phyloP scores from a whole-genome alignment of 345 rosid genomes.

The Salix exigua region DNA sequence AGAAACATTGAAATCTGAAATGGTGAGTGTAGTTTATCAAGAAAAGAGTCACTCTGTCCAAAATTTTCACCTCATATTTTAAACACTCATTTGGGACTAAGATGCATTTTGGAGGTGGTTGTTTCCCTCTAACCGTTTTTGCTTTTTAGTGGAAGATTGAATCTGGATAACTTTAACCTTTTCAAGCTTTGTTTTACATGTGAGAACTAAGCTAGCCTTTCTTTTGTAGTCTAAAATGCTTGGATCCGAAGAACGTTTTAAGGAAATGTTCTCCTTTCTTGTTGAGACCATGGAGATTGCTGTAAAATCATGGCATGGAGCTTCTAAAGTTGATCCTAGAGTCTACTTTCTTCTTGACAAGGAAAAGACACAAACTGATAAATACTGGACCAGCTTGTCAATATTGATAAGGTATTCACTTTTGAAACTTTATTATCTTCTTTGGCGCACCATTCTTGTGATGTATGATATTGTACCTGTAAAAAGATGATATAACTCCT shows the following conservation, averaged over 20 bases:
- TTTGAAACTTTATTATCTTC: neutral
- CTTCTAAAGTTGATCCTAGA: constrained; percentile 73
- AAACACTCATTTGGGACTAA: neutral
- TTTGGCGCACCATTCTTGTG: neutral
- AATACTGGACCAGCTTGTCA: constrained; percentile 77
- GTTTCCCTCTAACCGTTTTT: neutral
- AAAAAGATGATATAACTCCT: neutral
- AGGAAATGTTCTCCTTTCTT: constrained; percentile 62
- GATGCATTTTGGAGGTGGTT: neutral
- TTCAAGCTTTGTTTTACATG: neutral
- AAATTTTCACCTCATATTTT: neutral
- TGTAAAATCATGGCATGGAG: constrained; percentile 77
- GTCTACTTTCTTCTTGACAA: constrained; percentile 74
- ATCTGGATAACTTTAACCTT: neutral
- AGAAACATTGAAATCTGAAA: constrained; percentile 56
- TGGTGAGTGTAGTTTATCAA: constrained; percentile 41
- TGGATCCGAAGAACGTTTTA: constrained; percentile 56
- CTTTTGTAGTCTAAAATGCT: constrained; percentile 58
- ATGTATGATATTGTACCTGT: neutral
- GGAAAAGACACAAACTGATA: constrained; percentile 72
- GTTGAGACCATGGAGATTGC: constrained; percentile 78
- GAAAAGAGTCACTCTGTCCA: neutral
- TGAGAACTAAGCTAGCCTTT: constrained; percentile 7
- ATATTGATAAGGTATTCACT: constrained; percentile 75
- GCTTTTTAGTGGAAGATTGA: neutral